These are phyloP conservation scores for Cladochytrium replicatum DNA, from an alignment of 192 early-diverging fungal species.

Conservation along the genomic window DNA sequence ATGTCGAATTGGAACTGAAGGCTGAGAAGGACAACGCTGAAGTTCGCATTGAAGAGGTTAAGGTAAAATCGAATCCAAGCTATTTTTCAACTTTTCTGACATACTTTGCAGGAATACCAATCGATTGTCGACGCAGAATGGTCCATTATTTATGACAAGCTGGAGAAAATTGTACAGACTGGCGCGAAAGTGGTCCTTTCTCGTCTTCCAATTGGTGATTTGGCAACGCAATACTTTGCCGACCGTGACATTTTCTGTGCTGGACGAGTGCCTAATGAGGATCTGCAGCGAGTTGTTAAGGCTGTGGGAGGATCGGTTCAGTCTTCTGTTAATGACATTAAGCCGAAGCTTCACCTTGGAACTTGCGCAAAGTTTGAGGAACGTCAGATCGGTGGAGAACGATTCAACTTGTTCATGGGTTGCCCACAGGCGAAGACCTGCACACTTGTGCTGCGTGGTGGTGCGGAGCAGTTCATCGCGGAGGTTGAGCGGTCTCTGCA, in stretches of 20 bases:
- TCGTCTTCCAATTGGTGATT: constrained; percentile 94
- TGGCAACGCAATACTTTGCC: constrained; percentile 99
- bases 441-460: constrained; percentile 91
- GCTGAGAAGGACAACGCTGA: constrained; percentile 99
- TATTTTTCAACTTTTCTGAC: constrained; percentile 1
- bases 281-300: constrained; percentile 86
- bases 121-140: constrained; percentile 99
- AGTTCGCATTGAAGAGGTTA: constrained; percentile 89
- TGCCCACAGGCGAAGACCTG: constrained; percentile 91
- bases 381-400: constrained; percentile 90
- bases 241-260: constrained; percentile 99
- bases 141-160: constrained; percentile 97
- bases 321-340: constrained; percentile 81
- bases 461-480: constrained; percentile 99
- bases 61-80: constrained; percentile 6
- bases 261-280: constrained; percentile 87
- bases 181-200: constrained; percentile 97
- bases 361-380: constrained; percentile 89
- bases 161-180: constrained; percentile 87
- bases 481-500: constrained; percentile 96
- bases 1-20: constrained; percentile 97
- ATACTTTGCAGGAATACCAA: constrained; percentile 76
- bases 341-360: constrained; percentile 72
- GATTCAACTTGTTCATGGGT: constrained; percentile 93
- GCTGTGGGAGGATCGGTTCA: constrained; percentile 91